Percentiles rank a stretch among this genome's conserved stretches.
These are phyloP conservation scores for Yarrowia sp. DNA, from an alignment of 805 yeast species.

Conservation along the genomic window DNA sequence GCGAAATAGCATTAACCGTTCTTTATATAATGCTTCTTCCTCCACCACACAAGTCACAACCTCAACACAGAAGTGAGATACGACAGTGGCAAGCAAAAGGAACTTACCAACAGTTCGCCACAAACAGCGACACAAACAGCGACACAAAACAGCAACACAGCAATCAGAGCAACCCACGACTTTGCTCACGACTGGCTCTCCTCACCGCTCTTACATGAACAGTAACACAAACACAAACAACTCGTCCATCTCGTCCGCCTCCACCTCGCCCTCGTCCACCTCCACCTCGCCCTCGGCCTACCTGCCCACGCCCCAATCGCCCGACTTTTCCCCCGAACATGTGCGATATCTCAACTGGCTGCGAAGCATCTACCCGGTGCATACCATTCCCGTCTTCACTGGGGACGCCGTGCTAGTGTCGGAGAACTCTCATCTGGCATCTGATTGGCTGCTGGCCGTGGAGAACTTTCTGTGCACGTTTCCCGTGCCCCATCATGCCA, in stretches of 20 bases:
- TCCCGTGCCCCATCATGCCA: background rate
- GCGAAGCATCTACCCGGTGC: conserved; percentile 8
- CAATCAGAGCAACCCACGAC: too few species aligned
- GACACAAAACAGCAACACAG: background rate
- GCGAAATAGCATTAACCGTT: too few species aligned
- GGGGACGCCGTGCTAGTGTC: background rate
- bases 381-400: conserved; percentile 4
- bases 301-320: conserved; percentile 1
- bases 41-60: too few species aligned
- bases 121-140: too few species aligned
- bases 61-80: too few species aligned
- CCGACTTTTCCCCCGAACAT: conserved; percentile 5
- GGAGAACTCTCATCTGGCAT: background rate
- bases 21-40: too few species aligned
- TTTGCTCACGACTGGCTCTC: too few species aligned
- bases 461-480: conserved; percentile 12
- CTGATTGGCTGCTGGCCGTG: background rate
- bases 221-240: background rate
- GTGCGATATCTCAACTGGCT: conserved; percentile 12
- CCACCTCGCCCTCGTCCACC: background rate
- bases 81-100: too few species aligned
- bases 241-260: background rate
- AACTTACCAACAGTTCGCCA: too few species aligned
- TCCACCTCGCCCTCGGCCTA: background rate
- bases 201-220: conserved; percentile 2